phyloP scores from a whole-genome alignment of 2,329 filamentous ascomycete species.

The Penicillium sp. region DNA sequence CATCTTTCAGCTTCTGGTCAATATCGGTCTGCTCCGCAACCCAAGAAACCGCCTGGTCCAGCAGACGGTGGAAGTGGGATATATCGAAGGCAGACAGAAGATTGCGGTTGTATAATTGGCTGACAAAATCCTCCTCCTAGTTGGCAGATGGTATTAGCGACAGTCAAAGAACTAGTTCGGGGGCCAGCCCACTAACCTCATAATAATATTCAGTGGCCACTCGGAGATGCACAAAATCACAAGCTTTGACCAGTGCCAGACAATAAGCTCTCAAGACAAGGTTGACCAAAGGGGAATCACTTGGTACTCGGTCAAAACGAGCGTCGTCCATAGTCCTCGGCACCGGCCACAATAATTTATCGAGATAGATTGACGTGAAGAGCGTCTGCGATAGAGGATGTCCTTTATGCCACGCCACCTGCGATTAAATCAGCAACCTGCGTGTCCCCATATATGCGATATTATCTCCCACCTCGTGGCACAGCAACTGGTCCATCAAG shows the following conservation, averaged over 20 bases:
- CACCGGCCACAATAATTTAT: constrained; percentile 72
- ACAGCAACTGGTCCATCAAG: constrained; percentile 90
- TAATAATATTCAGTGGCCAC: constrained; percentile 86
- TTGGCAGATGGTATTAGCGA: constrained; percentile 17
- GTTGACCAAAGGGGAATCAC: constrained; percentile 52
- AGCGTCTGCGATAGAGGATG: constrained; percentile 92
- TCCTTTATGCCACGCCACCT: constrained; percentile 98
- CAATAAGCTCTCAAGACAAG: constrained; percentile 81
- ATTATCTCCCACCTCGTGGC: constrained; percentile 67
- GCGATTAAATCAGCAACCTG: constrained; percentile 11
- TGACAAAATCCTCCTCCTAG: constrained; percentile 94
- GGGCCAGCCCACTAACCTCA: constrained; percentile 59
- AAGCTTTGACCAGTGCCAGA: constrained; percentile 77
- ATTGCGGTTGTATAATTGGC: constrained; percentile 80
- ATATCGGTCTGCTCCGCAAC: constrained; percentile 44
- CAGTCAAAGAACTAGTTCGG: not conserved
- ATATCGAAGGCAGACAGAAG: constrained; percentile 66
- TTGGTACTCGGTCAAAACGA: constrained; percentile 52
- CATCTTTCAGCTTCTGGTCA: constrained; percentile 46
- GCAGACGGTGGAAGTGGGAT: constrained; percentile 54
- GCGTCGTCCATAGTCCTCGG: constrained; percentile 65
- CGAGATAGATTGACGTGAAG: constrained; percentile 88
- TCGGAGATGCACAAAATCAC: constrained; percentile 72
- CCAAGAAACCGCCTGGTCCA: constrained; percentile 57
- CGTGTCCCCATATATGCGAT: not conserved